Base-by-base conservation (phyloP, 306 rosid genomes). In the Datisca glomerata region DNA sequence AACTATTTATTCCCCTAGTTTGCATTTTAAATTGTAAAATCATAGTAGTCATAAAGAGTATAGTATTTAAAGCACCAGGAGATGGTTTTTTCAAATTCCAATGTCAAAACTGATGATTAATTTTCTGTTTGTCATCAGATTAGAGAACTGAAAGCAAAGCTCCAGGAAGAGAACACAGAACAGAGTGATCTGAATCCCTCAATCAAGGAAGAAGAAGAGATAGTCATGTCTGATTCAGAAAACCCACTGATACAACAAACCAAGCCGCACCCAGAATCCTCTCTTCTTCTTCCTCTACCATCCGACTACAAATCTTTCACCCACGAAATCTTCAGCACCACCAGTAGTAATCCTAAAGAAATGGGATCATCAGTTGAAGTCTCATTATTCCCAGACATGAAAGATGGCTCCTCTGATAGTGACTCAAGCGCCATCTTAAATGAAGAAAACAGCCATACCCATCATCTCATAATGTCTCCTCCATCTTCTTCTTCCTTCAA, bases 341-440 rank as follows among this genome's bases (percentile, higher is more conserved):
- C 23, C 34, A 47, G 34, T 34, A 45, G 36, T 28, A 63, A 35
- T 13, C 36, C 24, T 34, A 63, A 48, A 18, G 63, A 24, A 18
- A 47, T 25, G 12, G 69, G 51, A 16, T 21, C 54, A 0, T 64
- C 60, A 22, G 80, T 43, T 0, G 43, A 49, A 49, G 54, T 34
- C 2, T 49, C 54, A 8, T 29, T 47, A 8, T 34, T 49, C 15
- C 45, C 34, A 12, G 56, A 39, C 43, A 23, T 80, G 21, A 83
- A 84, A 73, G 95, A 83, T 45, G 97, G 97, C 1, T 66, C 77
- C 22, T 87, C 97, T 0, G 97, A 87, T 37, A 87, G 97, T 11
- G 97, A 89, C 55, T 77, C 98, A 0, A 89, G 98, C 22, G 95
- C 95, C 14, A 78, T 89, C 52, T 37, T 89, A 51, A 89, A 84